Evolutionary conservation across 345 rosid species (phyloP), one percentile per base, ranked within the genome.

Genomic region (Cardamine chenopodiifolia): DNA sequence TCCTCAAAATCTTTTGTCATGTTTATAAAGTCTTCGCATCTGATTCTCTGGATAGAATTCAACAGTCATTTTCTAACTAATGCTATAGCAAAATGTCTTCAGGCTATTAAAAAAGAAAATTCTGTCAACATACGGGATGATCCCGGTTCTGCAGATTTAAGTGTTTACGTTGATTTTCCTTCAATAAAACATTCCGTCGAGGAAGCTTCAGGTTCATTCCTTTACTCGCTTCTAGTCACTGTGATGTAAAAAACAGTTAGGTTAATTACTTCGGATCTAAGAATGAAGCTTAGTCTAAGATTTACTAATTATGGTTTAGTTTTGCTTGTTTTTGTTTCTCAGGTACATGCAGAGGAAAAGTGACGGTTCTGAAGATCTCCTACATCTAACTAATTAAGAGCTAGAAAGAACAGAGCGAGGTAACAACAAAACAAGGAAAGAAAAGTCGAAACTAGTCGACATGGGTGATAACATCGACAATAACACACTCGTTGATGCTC

Each of bases 31-130:
- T 31, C 57, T 26, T 28, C n/a, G 2, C 55, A 49, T 32, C 56
- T 62, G 18, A 44, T 47, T 55, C 42, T 23, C 2, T 26, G 26
- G 26, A 19, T 39, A 35, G 5, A 22, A 42, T 42, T 45, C 32
- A 17, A 50, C 35, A 37, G 57, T 42, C 18, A 47, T 18, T 37
- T 39, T 2, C 2, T n/a, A 25, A 45, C 11, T 34, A n/a, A 14
- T 23, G 31, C 28, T 68, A 17, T 44, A 19, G 9, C 32, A 47
- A 48, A 54, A 45, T 40, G 62, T 10, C 63, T 87, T 42, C 23
- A 91, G 98, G 98, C 98, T 60, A 91, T 91, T 79, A 89, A 90
- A 71, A 89, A 94, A 76, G 97, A 94, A 80, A 86, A 90, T 81
- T 95, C 92, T 73, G 92, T 95, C n/a, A 52, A 86, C 64, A 88